Conservation (phyloP, 208 protist genomes). For the Leishmania mexicana region DNA sequence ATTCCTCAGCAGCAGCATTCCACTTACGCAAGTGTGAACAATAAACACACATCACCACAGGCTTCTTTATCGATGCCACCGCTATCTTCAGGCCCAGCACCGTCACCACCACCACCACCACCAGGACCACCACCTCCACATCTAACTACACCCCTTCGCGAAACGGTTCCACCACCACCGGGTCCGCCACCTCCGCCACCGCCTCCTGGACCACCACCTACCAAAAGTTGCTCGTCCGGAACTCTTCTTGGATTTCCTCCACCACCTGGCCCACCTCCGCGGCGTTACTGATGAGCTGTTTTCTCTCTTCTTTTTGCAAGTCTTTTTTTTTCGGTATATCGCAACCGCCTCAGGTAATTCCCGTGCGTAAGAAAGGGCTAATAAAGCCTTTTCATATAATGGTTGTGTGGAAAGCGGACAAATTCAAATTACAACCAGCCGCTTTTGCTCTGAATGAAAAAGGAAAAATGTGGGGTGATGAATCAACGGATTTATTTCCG, state of each 20-base stretch:
- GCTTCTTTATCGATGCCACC: background rate
- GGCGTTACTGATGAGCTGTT: background rate
- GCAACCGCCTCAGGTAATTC: background rate
- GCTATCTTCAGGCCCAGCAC: slow-evolving; percentile 5
- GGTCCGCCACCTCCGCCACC: slow-evolving; percentile 16
- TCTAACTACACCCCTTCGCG: background rate
- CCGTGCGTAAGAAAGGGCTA: background rate
- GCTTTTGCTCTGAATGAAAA: background rate
- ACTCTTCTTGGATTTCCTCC: slow-evolving; percentile 18
- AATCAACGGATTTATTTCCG: background rate
- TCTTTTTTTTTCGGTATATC: background rate
- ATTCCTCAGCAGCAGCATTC: background rate
- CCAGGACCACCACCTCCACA: slow-evolving; percentile 5
- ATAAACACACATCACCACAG: background rate
- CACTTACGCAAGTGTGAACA: background rate
- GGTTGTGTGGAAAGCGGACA: background rate
- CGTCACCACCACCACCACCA: slow-evolving; percentile 30
- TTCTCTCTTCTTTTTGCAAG: background rate
- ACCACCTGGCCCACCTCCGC: slow-evolving; percentile 22
- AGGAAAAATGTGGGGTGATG: background rate
- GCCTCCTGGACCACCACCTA: slow-evolving; percentile 13
- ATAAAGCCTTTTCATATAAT: background rate
- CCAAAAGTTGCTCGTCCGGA: background rate
- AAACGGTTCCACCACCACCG: background rate
- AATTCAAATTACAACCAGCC: background rate